Base-by-base conservation (phyloP, 2,329 filamentous ascomycete genomes). In the Knufia petricola region DNA sequence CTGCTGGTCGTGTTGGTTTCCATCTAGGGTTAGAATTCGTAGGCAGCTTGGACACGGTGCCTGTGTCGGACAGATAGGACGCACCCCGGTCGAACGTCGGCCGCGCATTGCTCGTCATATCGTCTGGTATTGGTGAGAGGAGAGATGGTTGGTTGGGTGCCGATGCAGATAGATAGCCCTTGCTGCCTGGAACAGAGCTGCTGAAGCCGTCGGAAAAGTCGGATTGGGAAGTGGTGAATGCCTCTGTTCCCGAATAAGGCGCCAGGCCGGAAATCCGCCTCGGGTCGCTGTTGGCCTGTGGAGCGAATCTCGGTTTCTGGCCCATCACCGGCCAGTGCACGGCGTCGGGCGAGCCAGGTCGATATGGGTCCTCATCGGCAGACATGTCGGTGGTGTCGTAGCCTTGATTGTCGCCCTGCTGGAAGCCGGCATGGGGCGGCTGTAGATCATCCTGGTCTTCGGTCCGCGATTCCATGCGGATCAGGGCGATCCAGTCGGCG, bases 401-500 rank as follows among this genome's bases (percentile, higher is more conserved):
- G 19, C 46, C 65, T 45, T 66, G 66, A 24, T 65, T 64, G 23
- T 61, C 51, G 31, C 59, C 60, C 31, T 60, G 61, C 41, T 60
- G 21, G 46, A 48, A 49, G 45, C 63, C 19, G 12, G 53, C 48
- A 9, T 45, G 21, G 7, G 52, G 52, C 9, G 36, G 38, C 45
- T 48, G 34, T 45, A 87, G 76, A 73, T 92, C 80, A 53, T 92
- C 86, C 58, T 89, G 84, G 59, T 95, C 88, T 43, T 92, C 86
- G 51, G 94, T 86, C 49, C 85, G 80, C 15, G 88, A 86, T 59
- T 92, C 82, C 49, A 73, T 72, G 41, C 88, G 78, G 59, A 96
- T 89, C 45, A 85, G 68, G 21, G 85, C 75, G 15, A 95, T 85
- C 92, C 92, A 98, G 61, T 85, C 81, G 53, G 85, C 78, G 4